Evolutionary conservation across 2,329 filamentous ascomycete species (phyloP).

Genomic region (Pseudogymnoascus sp.): DNA sequence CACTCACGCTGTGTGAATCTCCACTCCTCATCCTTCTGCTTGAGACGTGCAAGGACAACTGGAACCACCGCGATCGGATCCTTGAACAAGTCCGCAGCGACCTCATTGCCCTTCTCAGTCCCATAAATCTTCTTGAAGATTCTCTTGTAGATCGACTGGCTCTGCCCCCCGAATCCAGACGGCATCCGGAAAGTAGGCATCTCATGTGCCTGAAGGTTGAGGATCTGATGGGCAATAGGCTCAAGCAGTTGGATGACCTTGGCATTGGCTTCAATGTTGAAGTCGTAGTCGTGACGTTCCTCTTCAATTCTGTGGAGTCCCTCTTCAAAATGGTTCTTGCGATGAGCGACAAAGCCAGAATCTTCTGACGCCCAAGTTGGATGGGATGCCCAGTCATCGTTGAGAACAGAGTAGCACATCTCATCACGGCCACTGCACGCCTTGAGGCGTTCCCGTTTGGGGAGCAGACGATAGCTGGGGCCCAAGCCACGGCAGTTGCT

Average conservation of each 20-base stretch:
- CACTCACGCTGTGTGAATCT: slow-evolving; percentile 90
- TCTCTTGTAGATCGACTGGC: slow-evolving; percentile 92
- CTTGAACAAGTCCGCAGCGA: slow-evolving; percentile 79
- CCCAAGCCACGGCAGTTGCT: slow-evolving; percentile 95
- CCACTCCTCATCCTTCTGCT: slow-evolving; percentile 97
- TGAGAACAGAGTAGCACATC: slow-evolving; percentile 85
- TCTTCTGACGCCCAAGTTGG: slow-evolving; percentile 98
- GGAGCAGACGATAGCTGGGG: slow-evolving; percentile 87
- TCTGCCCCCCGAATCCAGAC: slow-evolving; percentile 79
- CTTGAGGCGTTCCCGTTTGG: slow-evolving; percentile 85
- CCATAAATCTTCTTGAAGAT: slow-evolving; percentile 98
- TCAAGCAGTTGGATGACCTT: slow-evolving; percentile 95
- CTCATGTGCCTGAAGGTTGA: slow-evolving; percentile 69
- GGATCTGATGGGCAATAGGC: slow-evolving; percentile 84
- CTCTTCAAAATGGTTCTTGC: slow-evolving; percentile 94
- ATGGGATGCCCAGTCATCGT: slow-evolving; percentile 97
- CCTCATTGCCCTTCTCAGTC: slow-evolving; percentile 70
- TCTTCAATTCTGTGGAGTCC: slow-evolving; percentile 93
- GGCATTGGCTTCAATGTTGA: slow-evolving; percentile 90
- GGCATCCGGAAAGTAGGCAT: slow-evolving; percentile 71
- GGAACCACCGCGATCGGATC: slow-evolving; percentile 83
- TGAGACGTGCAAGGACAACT: slow-evolving; percentile 78
- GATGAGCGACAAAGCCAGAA: slow-evolving; percentile 92
- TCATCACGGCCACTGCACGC: slow-evolving; percentile 91
- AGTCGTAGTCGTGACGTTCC: slow-evolving; percentile 96